Evolutionary conservation across 139 green algal species (phyloP), one percentile per base, ranked within the genome.

Genomic region (Coelastrella sp.): DNA sequence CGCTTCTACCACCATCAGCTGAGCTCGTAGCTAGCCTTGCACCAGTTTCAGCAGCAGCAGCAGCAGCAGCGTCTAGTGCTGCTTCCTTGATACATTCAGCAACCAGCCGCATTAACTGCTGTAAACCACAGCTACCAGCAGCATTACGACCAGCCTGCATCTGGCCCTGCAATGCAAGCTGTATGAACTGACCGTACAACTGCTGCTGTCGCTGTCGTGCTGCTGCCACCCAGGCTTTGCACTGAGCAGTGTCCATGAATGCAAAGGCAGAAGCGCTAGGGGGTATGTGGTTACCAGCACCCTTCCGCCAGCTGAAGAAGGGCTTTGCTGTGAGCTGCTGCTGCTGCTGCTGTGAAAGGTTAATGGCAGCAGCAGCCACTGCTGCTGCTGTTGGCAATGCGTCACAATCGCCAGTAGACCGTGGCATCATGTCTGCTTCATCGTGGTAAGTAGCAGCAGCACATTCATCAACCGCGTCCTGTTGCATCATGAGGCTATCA

Each of bases 21-120:
- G 35, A 9, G 34, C 4, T 13, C 41, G 13, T 35, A n/a, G 15
- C 74, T 59, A 21, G 34, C n/a, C 11, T 35, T 32, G 8, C n/a
- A 34, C 19, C 66, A 30, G 8, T 27, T 15, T 8, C 62, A 71
- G 7, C 43, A 59, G 40, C 43, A 60, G 40, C 41, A 62, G 21
- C 68, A 77, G n/a, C 43, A 27, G 23, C 30, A 53, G 17, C 68
- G 9, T 40, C 72, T 64, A 9, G 34, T 37, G 59, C 45, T 30
- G 27, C 50, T 27, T 82, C 53, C 27, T n/a, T n/a, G 25, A 82
- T 7, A 64, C 75, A 82, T 35, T 82, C 40, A 41, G 30, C 53
- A 15, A 82, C 75, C 35, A 82, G 75, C 53, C 15, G 11, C 75
- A 82, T 82, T 6, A 82, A 35, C 75, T 71, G 75, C 75, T 82